Evolutionary conservation across 495 filamentous ascomycete genomes (phyloP), one percentile per base, ranked within the genome.

Genomic region (Aspergillus coremiiformis): DNA sequence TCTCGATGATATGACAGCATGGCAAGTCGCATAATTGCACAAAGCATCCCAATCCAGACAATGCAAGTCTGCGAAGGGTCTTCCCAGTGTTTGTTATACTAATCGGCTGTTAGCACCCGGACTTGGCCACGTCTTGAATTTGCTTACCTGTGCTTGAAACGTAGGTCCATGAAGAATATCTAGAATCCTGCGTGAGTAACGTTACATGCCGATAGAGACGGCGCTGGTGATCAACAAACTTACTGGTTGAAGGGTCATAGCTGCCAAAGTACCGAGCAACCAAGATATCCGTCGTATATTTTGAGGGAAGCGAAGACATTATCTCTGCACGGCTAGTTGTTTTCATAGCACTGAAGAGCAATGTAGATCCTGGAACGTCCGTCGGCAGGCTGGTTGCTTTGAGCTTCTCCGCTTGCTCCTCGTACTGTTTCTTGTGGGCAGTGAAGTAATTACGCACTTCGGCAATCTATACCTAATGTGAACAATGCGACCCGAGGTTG

Each of bases 401-500:
- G 48, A 90, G 78, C 61, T 83, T 79, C 24, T 67, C 66, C 49
- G 71, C 60, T 53, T 86, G 85, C 30, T 83, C 81, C 54, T 85
- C 81, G 42, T 79, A 77, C 53, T 85, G 81, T 55, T 85, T 84
- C 58, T 82, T 84, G 64, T 86, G 84, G 35, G 81, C 77, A 15
- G 63, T 51, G 60, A 93, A 98, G 68, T 88, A 96, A 66, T 84
- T 90, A 59, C 89, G 90, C 29, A 98, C 92, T 74, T 98, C 93
- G 22, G 87, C 74, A 51, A 98, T 95, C 85, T 90, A 63, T 59
- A 53, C n/a, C 43, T 23, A 26, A 29, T 51, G 49, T 49, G 56
- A 56, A 45, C 54, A 52, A 20, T 39, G 26, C 14, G 14, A 35
- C 5, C 15, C 35, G 11, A n/a, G 14, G 45, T 53, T 57, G 50